Evolutionary conservation across 495 filamentous ascomycete species (phyloP), one percentile per base, ranked within the genome.

Genomic region (Penicillium manginii): DNA sequence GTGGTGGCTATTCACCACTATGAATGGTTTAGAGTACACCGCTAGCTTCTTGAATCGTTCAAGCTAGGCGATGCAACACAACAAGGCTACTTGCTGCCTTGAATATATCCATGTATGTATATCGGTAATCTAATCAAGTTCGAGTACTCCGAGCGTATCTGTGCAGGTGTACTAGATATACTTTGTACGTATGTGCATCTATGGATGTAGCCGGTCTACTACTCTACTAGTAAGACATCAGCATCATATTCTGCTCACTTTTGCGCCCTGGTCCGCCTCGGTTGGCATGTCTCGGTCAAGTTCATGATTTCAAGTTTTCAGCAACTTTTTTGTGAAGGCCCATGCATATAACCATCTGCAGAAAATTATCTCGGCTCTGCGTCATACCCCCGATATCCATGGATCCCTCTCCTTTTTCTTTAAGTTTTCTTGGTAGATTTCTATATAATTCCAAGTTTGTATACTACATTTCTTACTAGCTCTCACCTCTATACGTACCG

Each of bases 201-300:
- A 37, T n/a, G 26, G 26, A 37, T n/a, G 35, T n/a, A 37, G 15
- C 12, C 14, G 21, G 15, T 40, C 29, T 14, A 58, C 53, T 29
- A 55, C 54, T n/a, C n/a, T n/a, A n/a, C n/a, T n/a, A n/a, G n/a
- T n/a, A 10, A 45, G 40, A 17, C 40, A 45, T 7, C 18, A 19
- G n/a, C 40, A 45, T 45, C n/a, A 17, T 22, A 21, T 45, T 45
- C 18, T 18, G 45, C 45, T 47, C 21, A 47, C 45, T 8, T 8
- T 26, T 29, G 4, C 21, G 0, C 3, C 6, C 9, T 47, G 19
- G 2, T 26, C 45, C 21, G 22, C 21, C 21, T 29, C 45, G 11
- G 45, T 47, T 47, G 5, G 45, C 45, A 43, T 64, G 54, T 61
- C 50, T 61, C 54, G 37, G 62, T 58, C 26, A 45, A 32, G 31